Base-by-base conservation (phyloP, 176 grass and related monocot genomes). In the Cenchrus americanus region DNA sequence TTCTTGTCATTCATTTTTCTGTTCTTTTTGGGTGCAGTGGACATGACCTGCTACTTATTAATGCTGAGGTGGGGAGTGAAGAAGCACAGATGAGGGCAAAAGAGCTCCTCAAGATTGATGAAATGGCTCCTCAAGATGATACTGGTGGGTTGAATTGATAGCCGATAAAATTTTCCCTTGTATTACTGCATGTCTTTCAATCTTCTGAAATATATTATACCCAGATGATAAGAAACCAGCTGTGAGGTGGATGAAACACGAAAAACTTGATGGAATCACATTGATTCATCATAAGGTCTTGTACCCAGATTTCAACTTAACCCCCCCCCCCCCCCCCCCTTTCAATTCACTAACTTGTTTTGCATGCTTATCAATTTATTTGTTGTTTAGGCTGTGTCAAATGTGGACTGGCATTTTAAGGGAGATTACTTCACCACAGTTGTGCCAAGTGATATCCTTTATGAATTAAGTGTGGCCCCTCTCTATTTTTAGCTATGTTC, bases 351-450 rank as follows among this genome's bases (percentile, higher is more conserved):
- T 53, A 81, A 19, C 17, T 57, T 50, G 52, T 18, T 58, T 71
- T 73, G 24, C 65, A 83, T 68, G 13, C 51, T 85, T 82, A 78
- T 62, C 63, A 77, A 69, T 43, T 65, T 84, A 64, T 88, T 88
- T 80, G 9, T 81, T 86, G 30, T 81, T 73, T 87, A 98, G 96
- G 79, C 93, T 83, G 96, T 93, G 63, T 88, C 93, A 83, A 92
- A 86, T 76, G 81, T 98, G 64, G 91, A 96, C 78, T 98, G 96
- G 96, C 96, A 98, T 89, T 91, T 86, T 51, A 98, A 98, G 87
- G 96, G 96, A 76, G 96, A 98, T 78, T 98, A 98, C 83, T 98
- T 96, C 68, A 92, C 91, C 73, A 98, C 96, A 81, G 85, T 98
- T 66, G 91, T 92, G 63, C 96, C 96, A 83, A 92, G 85, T 94